These are phyloP conservation scores for Cordyceps cateniannulata DNA, from an alignment of 2,329 filamentous ascomycete species.

Conservation along the genomic window DNA sequence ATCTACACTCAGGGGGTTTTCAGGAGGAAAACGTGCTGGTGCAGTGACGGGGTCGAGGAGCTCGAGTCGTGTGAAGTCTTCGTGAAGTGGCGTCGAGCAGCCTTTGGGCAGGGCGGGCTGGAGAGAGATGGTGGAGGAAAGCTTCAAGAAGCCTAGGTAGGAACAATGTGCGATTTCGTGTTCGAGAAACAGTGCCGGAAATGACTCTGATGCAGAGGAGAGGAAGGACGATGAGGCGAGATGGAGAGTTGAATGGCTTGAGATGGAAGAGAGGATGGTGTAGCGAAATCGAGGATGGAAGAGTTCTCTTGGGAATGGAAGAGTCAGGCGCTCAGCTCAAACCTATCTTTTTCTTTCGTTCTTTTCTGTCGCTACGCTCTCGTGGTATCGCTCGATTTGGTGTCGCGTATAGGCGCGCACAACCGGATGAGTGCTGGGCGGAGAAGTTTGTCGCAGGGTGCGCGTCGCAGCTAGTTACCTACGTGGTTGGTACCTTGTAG, in stretches of 20 bases:
- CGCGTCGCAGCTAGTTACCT: not conserved
- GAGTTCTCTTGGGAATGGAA: conserved; percentile 31
- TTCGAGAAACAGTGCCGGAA: not conserved
- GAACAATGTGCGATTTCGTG: conserved; percentile 6
- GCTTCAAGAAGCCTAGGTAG: conserved; percentile 7
- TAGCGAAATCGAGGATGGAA: conserved; percentile 31
- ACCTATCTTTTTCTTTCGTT: conserved; percentile 21
- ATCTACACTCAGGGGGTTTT: conserved; percentile 82
- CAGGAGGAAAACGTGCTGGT: conserved; percentile 91
- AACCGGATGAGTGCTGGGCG: not conserved
- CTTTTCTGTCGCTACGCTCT: not conserved
- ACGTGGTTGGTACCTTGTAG: not conserved
- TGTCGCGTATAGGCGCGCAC: conserved; percentile 12
- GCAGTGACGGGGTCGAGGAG: conserved; percentile 47
- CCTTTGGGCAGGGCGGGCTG: conserved; percentile 26
- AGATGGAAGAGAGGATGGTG: conserved; percentile 23
- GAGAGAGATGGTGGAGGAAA: conserved; percentile 21
- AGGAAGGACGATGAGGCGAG: conserved; percentile 26
- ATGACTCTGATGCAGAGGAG: conserved; percentile 10
- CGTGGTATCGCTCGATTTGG: conserved; percentile 1
- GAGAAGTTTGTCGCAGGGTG: not conserved
- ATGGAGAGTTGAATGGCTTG: conserved; percentile 26
- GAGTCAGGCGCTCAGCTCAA: conserved; percentile 33
- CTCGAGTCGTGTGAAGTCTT: conserved; percentile 36
- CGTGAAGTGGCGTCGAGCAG: conserved; percentile 34